Conservation (phyloP, 2,329 filamentous ascomycete genomes). For the Chalaropsis thielavioides region DNA sequence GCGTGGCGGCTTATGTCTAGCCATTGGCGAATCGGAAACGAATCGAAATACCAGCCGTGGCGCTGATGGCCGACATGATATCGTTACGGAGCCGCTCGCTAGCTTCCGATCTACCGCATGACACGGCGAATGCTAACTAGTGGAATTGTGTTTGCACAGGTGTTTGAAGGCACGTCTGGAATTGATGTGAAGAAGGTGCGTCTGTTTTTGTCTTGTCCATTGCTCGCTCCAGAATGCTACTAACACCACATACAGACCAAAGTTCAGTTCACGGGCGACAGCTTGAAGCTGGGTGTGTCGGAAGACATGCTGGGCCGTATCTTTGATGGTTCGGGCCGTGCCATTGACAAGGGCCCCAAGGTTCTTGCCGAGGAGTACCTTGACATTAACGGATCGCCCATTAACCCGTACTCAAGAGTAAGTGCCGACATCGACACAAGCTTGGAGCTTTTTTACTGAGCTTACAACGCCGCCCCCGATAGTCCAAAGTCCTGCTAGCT, state of each 20-base stretch:
- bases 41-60: not conserved
- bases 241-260: slow-evolving; percentile 51
- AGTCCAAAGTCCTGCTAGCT: not conserved
- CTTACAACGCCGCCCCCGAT: not conserved
- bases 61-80: not conserved
- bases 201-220: not conserved
- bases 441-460: not conserved
- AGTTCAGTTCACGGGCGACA: slow-evolving; percentile 94
- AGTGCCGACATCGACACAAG: slow-evolving; percentile 22
- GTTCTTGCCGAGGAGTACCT: slow-evolving; percentile 95
- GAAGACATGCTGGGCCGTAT: slow-evolving; percentile 99
- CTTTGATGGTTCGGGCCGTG: slow-evolving; percentile 93
- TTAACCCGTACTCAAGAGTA: slow-evolving; percentile 96
- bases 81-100: not conserved
- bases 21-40: not conserved
- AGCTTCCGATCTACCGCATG: not conserved
- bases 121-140: not conserved
- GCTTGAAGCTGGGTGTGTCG: slow-evolving; percentile 94
- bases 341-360: slow-evolving; percentile 98
- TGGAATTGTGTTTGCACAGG: slow-evolving; percentile 36
- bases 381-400: slow-evolving; percentile 97
- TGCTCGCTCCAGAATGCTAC: slow-evolving; percentile 15
- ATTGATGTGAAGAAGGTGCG: slow-evolving; percentile 97
- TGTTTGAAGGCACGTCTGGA: slow-evolving; percentile 92
- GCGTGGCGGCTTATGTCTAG: not conserved